phyloP scores from a whole-genome alignment of 2,329 filamentous ascomycete species.

The Talaromyces sp. region DNA sequence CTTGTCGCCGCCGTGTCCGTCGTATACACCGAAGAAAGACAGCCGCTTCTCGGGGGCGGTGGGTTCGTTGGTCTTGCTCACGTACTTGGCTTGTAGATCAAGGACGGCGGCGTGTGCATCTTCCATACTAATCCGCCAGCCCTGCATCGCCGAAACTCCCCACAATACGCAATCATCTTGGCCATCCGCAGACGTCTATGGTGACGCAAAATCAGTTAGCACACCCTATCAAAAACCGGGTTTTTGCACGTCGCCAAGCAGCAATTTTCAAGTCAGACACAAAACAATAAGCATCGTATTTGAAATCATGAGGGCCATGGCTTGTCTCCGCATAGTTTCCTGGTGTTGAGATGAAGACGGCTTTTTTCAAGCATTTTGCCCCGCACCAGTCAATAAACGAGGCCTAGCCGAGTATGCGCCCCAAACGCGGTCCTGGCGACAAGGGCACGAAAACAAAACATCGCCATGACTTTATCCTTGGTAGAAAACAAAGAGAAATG shows the following conservation, averaged over 20 bases:
- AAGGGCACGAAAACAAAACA: not conserved
- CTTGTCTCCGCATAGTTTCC: not conserved
- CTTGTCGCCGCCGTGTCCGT: slow-evolving; percentile 95
- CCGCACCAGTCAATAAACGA: slow-evolving; percentile 7
- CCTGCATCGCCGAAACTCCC: slow-evolving; percentile 97
- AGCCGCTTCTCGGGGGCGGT: slow-evolving; percentile 66
- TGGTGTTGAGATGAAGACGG: slow-evolving; percentile 5
- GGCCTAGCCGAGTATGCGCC: not conserved
- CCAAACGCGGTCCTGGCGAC: not conserved
- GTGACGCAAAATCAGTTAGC: slow-evolving; percentile 7
- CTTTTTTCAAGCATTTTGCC: slow-evolving; percentile 5
- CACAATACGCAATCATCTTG: slow-evolving; percentile 90
- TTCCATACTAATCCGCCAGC: slow-evolving; percentile 99
- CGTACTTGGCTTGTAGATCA: slow-evolving; percentile 66
- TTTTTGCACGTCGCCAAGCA: not conserved
- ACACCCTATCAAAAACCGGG: not conserved
- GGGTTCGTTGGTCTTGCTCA: slow-evolving; percentile 49
- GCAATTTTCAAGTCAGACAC: not conserved
- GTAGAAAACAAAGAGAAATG: not conserved
- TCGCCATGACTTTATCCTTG: not conserved
- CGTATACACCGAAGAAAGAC: slow-evolving; percentile 96
- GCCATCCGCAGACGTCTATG: slow-evolving; percentile 80
- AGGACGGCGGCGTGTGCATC: slow-evolving; percentile 88
- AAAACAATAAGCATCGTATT: not conserved
- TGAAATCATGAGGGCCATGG: not conserved